These are phyloP conservation scores for Aspergillus asperescens DNA, from an alignment of 495 filamentous ascomycete genomes.

Conservation along the genomic window DNA sequence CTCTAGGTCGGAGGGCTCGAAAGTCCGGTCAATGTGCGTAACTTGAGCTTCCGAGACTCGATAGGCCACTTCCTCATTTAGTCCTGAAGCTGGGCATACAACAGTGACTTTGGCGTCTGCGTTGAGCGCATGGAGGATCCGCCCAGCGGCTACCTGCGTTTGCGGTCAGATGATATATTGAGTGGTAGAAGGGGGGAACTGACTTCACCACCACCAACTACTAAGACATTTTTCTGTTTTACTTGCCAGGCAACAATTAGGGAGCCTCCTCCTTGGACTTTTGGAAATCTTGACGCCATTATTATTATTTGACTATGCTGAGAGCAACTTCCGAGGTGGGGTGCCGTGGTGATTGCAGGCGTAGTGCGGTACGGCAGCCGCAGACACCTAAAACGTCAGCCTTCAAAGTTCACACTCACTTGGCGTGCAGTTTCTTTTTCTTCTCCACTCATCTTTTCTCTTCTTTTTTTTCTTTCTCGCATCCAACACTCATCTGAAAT, in stretches of 20 bases:
- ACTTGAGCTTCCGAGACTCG: conserved; percentile 70
- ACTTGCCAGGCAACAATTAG: conserved; percentile 94
- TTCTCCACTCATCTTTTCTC: conserved; percentile 6
- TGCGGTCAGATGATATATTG: conserved; percentile 4
- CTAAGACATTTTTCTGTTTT: conserved; percentile 72
- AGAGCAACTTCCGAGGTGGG: not conserved
- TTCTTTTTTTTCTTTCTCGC: not conserved
- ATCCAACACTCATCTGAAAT: conserved; percentile 14
- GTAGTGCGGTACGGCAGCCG: no score
- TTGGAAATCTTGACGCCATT: conserved; percentile 64
- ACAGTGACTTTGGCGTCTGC: conserved; percentile 89
- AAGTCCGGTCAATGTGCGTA: conserved; percentile 71
- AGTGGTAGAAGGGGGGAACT: conserved; percentile 8
- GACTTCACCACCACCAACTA: conserved; percentile 93
- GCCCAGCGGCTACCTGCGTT: conserved; percentile 82
- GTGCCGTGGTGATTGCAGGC: not conserved
- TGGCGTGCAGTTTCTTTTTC: conserved; percentile 6
- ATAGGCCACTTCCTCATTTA: conserved; percentile 82
- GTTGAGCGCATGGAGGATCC: conserved; percentile 87
- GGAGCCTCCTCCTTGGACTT: conserved; percentile 82
- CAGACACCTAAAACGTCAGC: not conserved
- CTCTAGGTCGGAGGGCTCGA: conserved; percentile 76
- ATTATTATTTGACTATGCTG: conserved; percentile 13
- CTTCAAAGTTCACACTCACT: conserved; percentile 4
- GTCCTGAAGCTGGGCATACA: conserved; percentile 68